Percentiles rank a stretch among this genome's conserved stretches.
phyloP scores from a whole-genome alignment of 2,329 filamentous ascomycete species.

The Fusarium sp. region DNA sequence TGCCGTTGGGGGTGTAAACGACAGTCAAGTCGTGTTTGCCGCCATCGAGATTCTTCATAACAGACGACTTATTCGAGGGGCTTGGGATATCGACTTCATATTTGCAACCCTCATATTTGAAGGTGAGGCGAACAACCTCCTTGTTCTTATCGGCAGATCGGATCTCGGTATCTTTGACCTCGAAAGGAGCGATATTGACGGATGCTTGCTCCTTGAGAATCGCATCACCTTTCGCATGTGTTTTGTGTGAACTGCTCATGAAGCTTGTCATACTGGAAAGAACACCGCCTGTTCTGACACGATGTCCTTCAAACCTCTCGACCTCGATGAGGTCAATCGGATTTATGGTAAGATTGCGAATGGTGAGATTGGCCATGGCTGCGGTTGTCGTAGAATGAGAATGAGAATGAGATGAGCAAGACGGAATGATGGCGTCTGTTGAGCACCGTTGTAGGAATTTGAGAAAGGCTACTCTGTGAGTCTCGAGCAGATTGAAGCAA shows the following conservation, averaged over 20 bases:
- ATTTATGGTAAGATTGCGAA: slow-evolving; percentile 84
- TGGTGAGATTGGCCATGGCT: slow-evolving; percentile 68
- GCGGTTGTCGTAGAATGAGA: slow-evolving; percentile 2
- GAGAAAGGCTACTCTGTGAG: background rate
- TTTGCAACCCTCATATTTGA: slow-evolving; percentile 66
- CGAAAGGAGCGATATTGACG: slow-evolving; percentile 75
- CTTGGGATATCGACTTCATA: slow-evolving; percentile 82
- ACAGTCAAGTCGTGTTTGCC: slow-evolving; percentile 70
- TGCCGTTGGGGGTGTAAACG: slow-evolving; percentile 69
- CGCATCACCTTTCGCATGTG: slow-evolving; percentile 64
- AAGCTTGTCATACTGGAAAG: slow-evolving; percentile 58
- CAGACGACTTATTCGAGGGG: slow-evolving; percentile 66
- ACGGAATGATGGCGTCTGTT: slow-evolving; percentile 10
- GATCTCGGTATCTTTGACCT: slow-evolving; percentile 67
- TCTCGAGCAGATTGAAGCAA: background rate
- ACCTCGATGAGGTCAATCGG: slow-evolving; percentile 77
- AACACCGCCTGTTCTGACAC: slow-evolving; percentile 56
- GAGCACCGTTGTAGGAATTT: background rate
- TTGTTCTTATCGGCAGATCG: slow-evolving; percentile 66
- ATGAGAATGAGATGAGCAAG: background rate
- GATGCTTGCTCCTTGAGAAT: slow-evolving; percentile 72
- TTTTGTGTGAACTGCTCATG: slow-evolving; percentile 49
- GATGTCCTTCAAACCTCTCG: slow-evolving; percentile 74
- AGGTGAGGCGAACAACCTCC: slow-evolving; percentile 79
- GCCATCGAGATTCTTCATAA: slow-evolving; percentile 67